These are phyloP conservation scores for Salix viminalis DNA, from an alignment of 345 rosid genomes.

Conservation along the genomic window DNA sequence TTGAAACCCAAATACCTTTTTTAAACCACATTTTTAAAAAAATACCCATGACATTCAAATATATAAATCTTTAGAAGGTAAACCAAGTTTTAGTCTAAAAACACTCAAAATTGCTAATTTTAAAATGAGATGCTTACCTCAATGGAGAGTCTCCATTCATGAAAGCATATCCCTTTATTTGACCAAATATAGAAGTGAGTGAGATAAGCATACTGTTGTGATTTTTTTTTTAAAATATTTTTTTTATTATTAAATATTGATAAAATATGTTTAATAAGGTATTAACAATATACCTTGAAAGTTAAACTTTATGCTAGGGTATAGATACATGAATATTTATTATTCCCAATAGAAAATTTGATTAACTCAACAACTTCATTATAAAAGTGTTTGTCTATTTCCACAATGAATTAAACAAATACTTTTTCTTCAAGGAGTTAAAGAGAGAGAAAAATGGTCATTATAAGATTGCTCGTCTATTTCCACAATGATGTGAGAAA, in stretches of 20 bases:
- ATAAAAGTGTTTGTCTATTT: no score
- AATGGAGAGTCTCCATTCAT: no score
- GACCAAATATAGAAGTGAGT: no score
- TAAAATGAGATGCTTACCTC: neutral
- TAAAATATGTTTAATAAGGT: neutral
- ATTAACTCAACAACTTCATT: neutral
- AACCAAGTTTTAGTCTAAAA: neutral
- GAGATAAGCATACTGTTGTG: neutral
- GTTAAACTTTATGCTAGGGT: neutral
- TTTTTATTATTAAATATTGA: no score
- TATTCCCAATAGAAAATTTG: no score
- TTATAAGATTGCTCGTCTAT: no score
- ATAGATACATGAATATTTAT: neutral
- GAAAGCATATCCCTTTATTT: neutral
- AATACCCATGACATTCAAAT: no score
- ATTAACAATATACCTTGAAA: neutral
- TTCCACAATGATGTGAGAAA: no score
- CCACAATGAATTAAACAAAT: neutral
- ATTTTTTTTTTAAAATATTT: no score
- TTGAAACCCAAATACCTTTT: neutral
- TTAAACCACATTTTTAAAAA: no score
- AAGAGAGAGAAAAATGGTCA: no score
- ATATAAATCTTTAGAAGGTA: neutral
- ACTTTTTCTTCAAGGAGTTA: no score
- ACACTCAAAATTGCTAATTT: neutral